Conservation (phyloP, 345 rosid genomes). For the Melaleuca quinquenervia region DNA sequence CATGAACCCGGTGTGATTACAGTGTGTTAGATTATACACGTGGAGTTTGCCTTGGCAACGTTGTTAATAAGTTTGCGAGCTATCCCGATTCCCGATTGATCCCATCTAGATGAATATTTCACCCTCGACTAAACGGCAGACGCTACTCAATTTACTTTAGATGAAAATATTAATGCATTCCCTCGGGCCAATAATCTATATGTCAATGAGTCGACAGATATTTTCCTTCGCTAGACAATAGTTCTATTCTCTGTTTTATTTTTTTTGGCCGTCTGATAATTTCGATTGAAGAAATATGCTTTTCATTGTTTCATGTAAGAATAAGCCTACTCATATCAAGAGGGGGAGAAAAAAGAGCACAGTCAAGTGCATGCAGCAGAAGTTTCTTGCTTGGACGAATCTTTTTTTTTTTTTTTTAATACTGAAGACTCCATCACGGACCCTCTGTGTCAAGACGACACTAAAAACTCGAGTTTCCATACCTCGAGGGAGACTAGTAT, state of each 20-base stretch:
- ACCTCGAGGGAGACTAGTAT: too few species aligned
- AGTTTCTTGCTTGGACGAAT: not conserved
- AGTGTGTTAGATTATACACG: too few species aligned
- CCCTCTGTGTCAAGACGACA: too few species aligned
- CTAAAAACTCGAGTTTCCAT: too few species aligned
- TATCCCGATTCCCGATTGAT: fast-evolving
- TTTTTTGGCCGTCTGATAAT: not conserved
- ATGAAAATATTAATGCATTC: not conserved
- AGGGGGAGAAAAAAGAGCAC: not conserved
- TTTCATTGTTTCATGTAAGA: not conserved
- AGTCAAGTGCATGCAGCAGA: not conserved
- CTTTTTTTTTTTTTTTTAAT: too few species aligned
- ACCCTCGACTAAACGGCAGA: not conserved
- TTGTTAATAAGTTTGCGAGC: not conserved
- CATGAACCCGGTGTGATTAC: not conserved
- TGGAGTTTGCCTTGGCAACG: too few species aligned
- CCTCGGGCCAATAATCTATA: not conserved
- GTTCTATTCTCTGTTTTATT: not conserved
- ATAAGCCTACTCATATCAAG: not conserved
- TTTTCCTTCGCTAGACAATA: not conserved
- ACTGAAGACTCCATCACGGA: too few species aligned
- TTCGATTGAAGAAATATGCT: not conserved
- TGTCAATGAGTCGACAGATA: not conserved
- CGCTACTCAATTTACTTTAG: not conserved
- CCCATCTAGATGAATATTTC: not conserved